Evolutionary conservation across 495 filamentous ascomycete genomes (phyloP).

Genomic region (Pyronema domesticum): DNA sequence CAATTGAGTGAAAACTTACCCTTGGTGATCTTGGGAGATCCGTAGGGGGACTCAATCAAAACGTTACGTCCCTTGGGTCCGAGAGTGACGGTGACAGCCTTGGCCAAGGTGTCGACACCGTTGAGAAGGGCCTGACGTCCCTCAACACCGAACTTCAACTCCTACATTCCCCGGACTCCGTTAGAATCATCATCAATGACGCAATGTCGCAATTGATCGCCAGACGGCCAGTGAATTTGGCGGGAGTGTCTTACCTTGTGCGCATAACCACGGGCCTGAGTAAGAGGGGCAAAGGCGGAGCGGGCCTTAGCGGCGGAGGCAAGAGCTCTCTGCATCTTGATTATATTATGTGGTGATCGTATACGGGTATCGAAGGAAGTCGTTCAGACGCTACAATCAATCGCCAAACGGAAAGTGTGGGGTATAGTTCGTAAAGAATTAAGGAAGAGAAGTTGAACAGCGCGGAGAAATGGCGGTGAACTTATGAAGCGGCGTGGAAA

Average conservation of each 20-base stretch:
- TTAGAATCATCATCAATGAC: slow-evolving; percentile 5
- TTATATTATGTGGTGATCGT: neutral
- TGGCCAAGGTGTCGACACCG: slow-evolving; percentile 92
- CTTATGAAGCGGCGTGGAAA: neutral
- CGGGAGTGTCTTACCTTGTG: slow-evolving; percentile 17
- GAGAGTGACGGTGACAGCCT: slow-evolving; percentile 87
- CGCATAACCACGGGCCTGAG: slow-evolving; percentile 22
- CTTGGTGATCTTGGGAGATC: slow-evolving; percentile 98
- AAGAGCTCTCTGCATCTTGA: slow-evolving; percentile 23
- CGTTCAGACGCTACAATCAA: neutral
- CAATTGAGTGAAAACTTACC: slow-evolving; percentile 37
- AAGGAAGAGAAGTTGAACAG: slow-evolving; percentile 1
- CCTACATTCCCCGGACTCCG: slow-evolving; percentile 34
- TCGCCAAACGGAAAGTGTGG: slow-evolving; percentile 1
- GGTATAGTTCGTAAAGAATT: neutral
- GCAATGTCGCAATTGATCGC: neutral
- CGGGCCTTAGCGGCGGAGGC: slow-evolving; percentile 18
- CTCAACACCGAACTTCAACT: slow-evolving; percentile 96
- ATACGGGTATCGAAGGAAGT: neutral
- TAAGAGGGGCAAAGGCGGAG: slow-evolving; percentile 9
- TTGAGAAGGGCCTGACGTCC: slow-evolving; percentile 71
- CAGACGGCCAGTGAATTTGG: slow-evolving; percentile 13
- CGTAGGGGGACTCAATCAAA: slow-evolving; percentile 90
- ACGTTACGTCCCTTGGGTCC: slow-evolving; percentile 98
- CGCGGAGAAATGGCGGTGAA: slow-evolving; percentile 3